Evolutionary conservation across 2,329 filamentous ascomycete species (phyloP), one percentile per base, ranked within the genome.

Genomic region (Drechslera avenae): DNA sequence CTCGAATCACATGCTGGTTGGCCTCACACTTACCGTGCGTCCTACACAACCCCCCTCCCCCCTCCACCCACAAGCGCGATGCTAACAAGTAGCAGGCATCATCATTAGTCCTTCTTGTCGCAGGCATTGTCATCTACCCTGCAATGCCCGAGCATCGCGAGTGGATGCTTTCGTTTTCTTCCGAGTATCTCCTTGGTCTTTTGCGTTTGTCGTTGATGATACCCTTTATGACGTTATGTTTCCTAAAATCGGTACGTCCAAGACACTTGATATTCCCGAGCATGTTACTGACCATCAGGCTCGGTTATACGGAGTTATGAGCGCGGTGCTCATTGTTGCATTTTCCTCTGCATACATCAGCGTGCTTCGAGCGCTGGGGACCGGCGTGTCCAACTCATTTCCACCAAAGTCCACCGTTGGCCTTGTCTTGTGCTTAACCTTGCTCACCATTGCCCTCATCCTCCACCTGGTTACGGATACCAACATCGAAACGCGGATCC

Each of bases 181-280:
- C 63, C 48, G 66, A 69, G 56, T 71, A 68, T 61, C 52, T 69
- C 26, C 61, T 63, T 54, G 58, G 60, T 61, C 62, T 72, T 62
- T 64, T 69, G 54, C 62, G 65, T 62, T 66, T 72, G 52, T 67
- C 64, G 60, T 65, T 72, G 61, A 67, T 67, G 67, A 70, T 71
- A 71, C 67, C 69, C 65, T 64, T 68, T 63, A 71, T 62, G 62
- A 69, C 64, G 50, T 63, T 69, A 59, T 69, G 66, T 64, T 71
- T 72, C 50, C 49, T 72, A 41, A 59, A 66, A 57, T 67, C 66
- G 42, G 69, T 72, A 66, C 18, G 69, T 64, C 16, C 16, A 6
- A 6, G 12, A 3, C 34, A n/a, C 28, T 18, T 7, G 7, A 28
- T 14, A 19, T 4, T 16, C 7, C 18, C 19, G 0, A 14, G 14